Base-by-base conservation (phyloP, 2,329 filamentous ascomycete genomes). In the Herpotrichia juniperi region DNA sequence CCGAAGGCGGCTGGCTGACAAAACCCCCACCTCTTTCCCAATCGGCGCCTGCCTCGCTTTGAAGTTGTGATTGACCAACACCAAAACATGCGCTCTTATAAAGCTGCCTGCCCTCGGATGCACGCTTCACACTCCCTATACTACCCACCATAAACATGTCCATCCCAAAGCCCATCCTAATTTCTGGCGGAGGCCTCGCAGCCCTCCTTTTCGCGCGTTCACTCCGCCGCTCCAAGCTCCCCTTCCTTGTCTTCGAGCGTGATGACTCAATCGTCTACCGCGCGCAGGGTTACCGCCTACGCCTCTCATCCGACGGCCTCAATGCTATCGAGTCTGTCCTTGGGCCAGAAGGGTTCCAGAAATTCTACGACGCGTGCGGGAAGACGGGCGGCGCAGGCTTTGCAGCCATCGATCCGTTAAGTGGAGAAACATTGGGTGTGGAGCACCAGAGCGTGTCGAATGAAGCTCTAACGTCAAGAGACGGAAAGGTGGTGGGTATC, bases 291-390 rank as follows among this genome's bases (percentile, higher is more conserved):
- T 87, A 88, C 68, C 74, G 85, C 2, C 74, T 87, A 6, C 81
- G 85, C 11, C 76, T 87, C 2, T 86, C 83, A 0, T 46, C 67
- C 0, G 77, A 84, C 58, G 84, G 84, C 0, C 74, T 87, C 1
- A 80, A 84, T 59, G 83, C 85, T 17, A 84, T 88, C 48, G 83
- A 88, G 58, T 76, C 79, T 0, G 84, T 83, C 0, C 79, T 88
- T 2, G 73, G 78, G 8, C 69, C 78, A 0, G 68, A 77, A 2
- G 68, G 62, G 0, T 87, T 79, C 63, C 58, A 77, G 31, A 76
- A 67, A n/a, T 87, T 87, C 72, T 87, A 83, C 79, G 78, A 82
- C 40, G 71, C 59, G 2, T 86, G 83, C 62, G 81, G 83, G 16
- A 85, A 86, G 62, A 88, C 85, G 0, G 84, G 80, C 8, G 84